Evolutionary conservation across 1,139 yeast genomes (phyloP).

Genomic region (Kodamaea anthophila): DNA sequence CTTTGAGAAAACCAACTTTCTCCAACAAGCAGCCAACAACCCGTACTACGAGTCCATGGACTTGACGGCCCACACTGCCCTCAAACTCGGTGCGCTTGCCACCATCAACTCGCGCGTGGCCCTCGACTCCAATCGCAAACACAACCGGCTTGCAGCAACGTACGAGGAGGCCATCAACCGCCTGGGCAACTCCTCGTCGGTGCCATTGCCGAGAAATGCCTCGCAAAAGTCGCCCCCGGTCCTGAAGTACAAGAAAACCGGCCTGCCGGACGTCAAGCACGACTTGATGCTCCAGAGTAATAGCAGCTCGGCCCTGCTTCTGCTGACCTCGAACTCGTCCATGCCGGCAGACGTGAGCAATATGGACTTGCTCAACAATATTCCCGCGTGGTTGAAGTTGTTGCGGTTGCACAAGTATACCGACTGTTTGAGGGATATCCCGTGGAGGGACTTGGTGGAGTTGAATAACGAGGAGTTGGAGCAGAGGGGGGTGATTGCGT

Average conservation of each 20-base stretch:
- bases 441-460: conserved; percentile 75
- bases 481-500: conserved; percentile 78
- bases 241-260: conserved; percentile 8
- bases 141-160: conserved; percentile 10
- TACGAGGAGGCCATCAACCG: conserved; percentile 36
- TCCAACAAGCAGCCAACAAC: conserved; percentile 38
- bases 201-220: conserved; percentile 21
- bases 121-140: conserved; percentile 47
- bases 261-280: conserved; percentile 6
- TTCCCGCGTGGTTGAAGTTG: conserved; percentile 89
- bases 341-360: conserved; percentile 66
- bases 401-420: conserved; percentile 91
- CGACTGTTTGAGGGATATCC: conserved; percentile 64
- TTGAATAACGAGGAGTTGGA: conserved; percentile 66
- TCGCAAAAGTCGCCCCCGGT: conserved; percentile 10
- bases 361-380: conserved; percentile 59
- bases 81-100: conserved; percentile 57
- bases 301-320: conserved; percentile 8
- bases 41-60: conserved; percentile 21
- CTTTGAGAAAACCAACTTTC: conserved; percentile 39
- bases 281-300: conserved; percentile 7
- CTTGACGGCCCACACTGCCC: conserved; percentile 38
- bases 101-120: conserved; percentile 59
- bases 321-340: conserved; percentile 17
- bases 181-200: conserved; percentile 32